Base-by-base conservation (phyloP, 768 basidiomycete species). In the Trametes meyenii region DNA sequence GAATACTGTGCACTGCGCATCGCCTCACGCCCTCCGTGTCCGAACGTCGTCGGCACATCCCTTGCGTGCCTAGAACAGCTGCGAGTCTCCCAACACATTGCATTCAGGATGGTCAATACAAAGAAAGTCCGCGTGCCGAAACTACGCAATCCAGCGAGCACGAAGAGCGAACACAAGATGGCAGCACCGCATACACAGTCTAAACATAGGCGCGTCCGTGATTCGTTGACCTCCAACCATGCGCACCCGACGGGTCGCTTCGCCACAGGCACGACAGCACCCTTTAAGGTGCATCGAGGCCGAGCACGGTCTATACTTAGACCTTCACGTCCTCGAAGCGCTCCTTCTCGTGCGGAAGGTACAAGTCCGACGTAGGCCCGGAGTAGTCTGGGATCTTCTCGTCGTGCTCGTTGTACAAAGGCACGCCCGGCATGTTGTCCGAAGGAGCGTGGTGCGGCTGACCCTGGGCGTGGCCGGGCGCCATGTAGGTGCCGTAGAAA, bases 331-430 rank as follows among this genome's bases (percentile, higher is more conserved):
- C 64, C 54, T 66, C 65, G 55, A 69, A 70, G 48, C 69, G 61
- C 61, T 60, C 63, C 70, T 72, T 72, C 62, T 72, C 71, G 23
- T 71, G 48, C 24, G 64, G 63, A 19, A 65, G 51, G 60, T 72
- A 70, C 50, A 50, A 54, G 21, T 66, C 68, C 57, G 49, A 62
- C 50, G 64, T 44, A 19, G 66, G 62, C 17, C 61, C 68, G 44
- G 46, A 53, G 60, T 73, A 75, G 23, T 66, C 71, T 10, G 70
- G 71, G n/a, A 68, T 61, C 66, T 77, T 77, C 65, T 78, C 69
- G 50, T 81, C 76, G 26, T 58, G 61, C n/a, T 63, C 49, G 66
- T 67, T 66, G 67, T 80, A 83, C 46, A 80, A 67, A 6, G 83
- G 81, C 5, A 82, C 67, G 24, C 80, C 75, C 50, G 64, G 76